These are phyloP conservation scores for Colletotrichum sansevieriae DNA, from an alignment of 2,329 filamentous ascomycete genomes.

Conservation along the genomic window DNA sequence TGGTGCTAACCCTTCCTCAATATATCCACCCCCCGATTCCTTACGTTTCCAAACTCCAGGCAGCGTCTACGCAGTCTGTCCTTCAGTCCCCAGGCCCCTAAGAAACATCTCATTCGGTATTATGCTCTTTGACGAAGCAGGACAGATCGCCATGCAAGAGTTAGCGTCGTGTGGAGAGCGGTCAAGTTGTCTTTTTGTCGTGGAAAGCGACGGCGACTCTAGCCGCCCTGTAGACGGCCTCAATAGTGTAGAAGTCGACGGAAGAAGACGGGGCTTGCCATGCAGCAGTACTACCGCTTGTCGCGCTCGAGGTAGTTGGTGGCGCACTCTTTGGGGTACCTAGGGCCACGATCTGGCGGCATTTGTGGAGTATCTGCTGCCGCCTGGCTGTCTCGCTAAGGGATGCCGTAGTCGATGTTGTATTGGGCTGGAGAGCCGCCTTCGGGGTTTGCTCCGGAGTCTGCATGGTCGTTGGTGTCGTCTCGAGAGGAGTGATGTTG, in stretches of 20 bases:
- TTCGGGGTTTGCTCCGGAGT: neutral
- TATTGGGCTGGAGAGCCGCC: neutral
- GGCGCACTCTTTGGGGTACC: neutral
- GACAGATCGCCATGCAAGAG: neutral
- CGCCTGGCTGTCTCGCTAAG: neutral
- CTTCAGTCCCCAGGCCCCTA: neutral
- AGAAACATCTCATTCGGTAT: neutral
- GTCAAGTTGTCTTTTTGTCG: neutral
- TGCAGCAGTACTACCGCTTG: neutral
- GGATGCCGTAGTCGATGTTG: neutral
- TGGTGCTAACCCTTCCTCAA: neutral
- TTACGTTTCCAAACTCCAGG: neutral
- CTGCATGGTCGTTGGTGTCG: too few relatives aligned
- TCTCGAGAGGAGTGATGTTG: neutral
- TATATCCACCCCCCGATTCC: neutral
- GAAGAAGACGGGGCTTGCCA: neutral
- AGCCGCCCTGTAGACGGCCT: rapidly evolving
- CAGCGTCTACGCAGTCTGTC: neutral
- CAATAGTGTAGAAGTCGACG: neutral
- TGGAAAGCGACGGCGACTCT: neutral
- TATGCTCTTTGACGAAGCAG: neutral
- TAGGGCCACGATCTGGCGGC: neutral
- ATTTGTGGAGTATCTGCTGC: neutral
- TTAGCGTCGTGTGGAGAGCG: neutral
- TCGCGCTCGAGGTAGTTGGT: neutral